phyloP scores from a whole-genome alignment of 345 rosid species.

The Garcia nutans region DNA sequence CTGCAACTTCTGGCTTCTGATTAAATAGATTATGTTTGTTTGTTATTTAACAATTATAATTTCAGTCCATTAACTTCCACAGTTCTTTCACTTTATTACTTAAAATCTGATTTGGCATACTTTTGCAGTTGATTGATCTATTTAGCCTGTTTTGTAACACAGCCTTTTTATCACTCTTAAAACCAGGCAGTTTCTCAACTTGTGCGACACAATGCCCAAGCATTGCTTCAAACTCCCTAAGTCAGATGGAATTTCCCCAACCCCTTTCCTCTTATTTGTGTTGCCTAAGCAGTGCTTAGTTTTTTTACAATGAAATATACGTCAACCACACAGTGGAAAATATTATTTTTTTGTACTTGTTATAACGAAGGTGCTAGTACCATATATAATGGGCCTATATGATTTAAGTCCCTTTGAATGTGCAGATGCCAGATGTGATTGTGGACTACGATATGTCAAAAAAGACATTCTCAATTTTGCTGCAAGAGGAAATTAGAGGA shows the following conservation, averaged over 20 bases:
- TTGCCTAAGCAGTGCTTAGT: not conserved
- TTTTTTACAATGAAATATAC: not conserved
- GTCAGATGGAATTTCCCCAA: not conserved
- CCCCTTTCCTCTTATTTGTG: not conserved
- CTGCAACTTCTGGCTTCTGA: not conserved
- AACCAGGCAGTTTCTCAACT: not conserved
- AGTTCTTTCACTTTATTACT: too few relatives aligned
- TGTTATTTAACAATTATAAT: too few relatives aligned
- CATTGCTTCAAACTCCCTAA: not conserved
- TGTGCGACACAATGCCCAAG: not conserved
- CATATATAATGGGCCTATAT: not conserved
- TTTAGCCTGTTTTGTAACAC: not conserved
- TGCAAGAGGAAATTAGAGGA: constrained; percentile 55
- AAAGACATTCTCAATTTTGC: constrained; percentile 51
- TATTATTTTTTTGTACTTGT: not conserved
- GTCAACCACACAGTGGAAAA: not conserved
- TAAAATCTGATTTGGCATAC: too few relatives aligned
- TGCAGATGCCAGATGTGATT: constrained; percentile 79
- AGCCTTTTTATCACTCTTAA: not conserved
- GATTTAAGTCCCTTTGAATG: constrained; percentile 7
- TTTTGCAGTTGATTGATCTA: too few relatives aligned
- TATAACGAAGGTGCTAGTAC: not conserved
- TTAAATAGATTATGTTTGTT: not conserved
- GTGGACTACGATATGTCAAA: constrained; percentile 77
- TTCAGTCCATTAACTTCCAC: too few relatives aligned